Base-by-base conservation (phyloP, 2,329 filamentous ascomycete species). In the Verticillium isaacii region DNA sequence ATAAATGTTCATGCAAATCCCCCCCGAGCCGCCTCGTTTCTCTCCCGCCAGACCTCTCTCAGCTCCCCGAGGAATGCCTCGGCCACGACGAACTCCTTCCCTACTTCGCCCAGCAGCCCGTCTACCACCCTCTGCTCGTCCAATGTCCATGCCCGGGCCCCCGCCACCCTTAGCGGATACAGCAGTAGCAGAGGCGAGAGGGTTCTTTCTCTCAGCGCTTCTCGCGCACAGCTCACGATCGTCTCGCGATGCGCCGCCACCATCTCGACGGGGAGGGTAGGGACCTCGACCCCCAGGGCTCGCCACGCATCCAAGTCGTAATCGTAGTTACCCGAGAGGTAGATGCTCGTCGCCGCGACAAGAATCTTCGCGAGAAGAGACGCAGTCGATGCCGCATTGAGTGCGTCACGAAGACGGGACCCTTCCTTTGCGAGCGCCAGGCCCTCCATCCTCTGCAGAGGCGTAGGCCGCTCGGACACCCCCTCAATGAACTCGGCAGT, bases 291-390 rank as follows among this genome's bases (percentile, higher is more conserved):
- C 1, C 59, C 67, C 11, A 70, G 63, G 0, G 52, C 55, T 0
- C 68, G 62, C 74, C 74, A 76, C 19, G 69, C 65, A 8, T 57
- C 25, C 2, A 72, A 67, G 11, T 75, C 72, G 15, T 76, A 76
- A 62, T 76, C 74, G 36, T 74, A 76, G 2, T 72, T 67, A 0
- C 74, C 74, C 0, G 75, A 77, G 5, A 77, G 68, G 37, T 76
- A 76, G 6, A 76, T 74, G 56, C 73, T 75, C 1, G 69, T 73
- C 5, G 75, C 72, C 0, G 74, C 67, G 29, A 67, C 69, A 60
- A 72, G 75, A 3, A 69, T 29, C 0, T 32, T 61, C 0, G 69
- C 64, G 2, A 77, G 58, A 0, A 67, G 37, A 8, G 45, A 52
- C 9, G n/a, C 5, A 6, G 45, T 14, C n/a, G 45, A 19, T 11